Evolutionary conservation across 1,284 basidiomycete species (phyloP).

Genomic region (Ustilago tritici): DNA sequence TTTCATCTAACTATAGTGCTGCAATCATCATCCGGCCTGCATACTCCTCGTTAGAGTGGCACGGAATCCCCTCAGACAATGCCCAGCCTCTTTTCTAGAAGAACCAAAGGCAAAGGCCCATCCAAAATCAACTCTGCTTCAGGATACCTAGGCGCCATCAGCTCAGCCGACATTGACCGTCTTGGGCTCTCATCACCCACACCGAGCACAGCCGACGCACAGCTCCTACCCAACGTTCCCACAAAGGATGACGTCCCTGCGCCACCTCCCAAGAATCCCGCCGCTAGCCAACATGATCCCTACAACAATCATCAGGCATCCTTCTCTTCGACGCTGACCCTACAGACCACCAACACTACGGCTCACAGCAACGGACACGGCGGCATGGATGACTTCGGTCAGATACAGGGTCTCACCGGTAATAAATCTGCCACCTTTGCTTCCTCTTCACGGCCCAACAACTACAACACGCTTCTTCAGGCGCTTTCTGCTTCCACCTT

Average conservation of each 20-base stretch:
- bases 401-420: constrained; percentile 1
- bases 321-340: background rate
- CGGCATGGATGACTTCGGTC: constrained; percentile 34
- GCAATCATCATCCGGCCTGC: background rate
- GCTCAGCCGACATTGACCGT: constrained; percentile 43
- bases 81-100: constrained; percentile 46
- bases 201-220: constrained; percentile 43
- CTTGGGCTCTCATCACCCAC: constrained; percentile 39
- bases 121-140: constrained; percentile 6
- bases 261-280: constrained; percentile 21
- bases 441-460: constrained; percentile 6
- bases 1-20: background rate
- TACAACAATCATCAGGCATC: constrained; percentile 15
- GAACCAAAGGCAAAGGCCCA: constrained; percentile 22
- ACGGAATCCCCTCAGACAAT: constrained; percentile 21
- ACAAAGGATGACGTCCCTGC: constrained; percentile 44
- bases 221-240: constrained; percentile 35
- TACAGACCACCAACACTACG: background rate
- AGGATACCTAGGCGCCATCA: constrained; percentile 27
- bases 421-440: constrained; percentile 15
- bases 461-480: background rate
- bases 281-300: background rate
- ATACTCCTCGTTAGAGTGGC: constrained; percentile 6
- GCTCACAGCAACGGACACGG: background rate
- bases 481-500: constrained; percentile 12